These are phyloP conservation scores for Aegilops longissima DNA, from an alignment of 176 grass and related monocot species.

Conservation along the genomic window DNA sequence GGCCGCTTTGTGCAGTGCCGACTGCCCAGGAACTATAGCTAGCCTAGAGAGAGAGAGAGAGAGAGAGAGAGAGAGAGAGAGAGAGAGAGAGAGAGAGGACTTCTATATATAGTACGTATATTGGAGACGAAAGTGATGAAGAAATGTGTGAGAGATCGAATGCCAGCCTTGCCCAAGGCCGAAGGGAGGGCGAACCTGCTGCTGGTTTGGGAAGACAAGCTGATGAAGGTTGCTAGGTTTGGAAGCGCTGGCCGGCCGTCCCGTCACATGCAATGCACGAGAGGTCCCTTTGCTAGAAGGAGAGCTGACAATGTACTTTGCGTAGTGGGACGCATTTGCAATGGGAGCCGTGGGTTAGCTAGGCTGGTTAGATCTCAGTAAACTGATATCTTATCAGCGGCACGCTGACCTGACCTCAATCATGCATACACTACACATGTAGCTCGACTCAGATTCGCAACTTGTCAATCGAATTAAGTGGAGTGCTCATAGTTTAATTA, in stretches of 20 bases:
- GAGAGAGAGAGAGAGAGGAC: background rate
- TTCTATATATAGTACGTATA: background rate
- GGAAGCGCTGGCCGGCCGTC: background rate
- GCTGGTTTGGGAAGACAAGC: background rate
- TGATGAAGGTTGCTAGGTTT: background rate
- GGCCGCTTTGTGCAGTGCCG: background rate
- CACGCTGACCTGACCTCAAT: background rate
- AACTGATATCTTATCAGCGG: background rate
- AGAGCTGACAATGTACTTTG: background rate
- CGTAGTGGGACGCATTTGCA: too few species aligned
- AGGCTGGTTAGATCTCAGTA: conserved; percentile 3
- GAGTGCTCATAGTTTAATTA: background rate
- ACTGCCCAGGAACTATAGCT: background rate
- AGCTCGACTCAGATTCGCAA: background rate
- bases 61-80: too few species aligned
- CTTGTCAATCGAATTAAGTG: conserved; percentile 10
- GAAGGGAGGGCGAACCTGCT: background rate
- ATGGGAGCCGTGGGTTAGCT: background rate
- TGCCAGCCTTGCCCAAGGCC: background rate
- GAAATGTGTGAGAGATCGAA: background rate
- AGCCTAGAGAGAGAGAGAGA: too few species aligned
- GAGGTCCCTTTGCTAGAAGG: background rate
- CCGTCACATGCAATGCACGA: conserved; percentile 22
- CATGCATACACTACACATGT: background rate
- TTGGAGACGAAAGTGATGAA: conserved; percentile 25